Conservation (phyloP, 2,329 filamentous ascomycete genomes). For the Aspergillus calidoustus region DNA sequence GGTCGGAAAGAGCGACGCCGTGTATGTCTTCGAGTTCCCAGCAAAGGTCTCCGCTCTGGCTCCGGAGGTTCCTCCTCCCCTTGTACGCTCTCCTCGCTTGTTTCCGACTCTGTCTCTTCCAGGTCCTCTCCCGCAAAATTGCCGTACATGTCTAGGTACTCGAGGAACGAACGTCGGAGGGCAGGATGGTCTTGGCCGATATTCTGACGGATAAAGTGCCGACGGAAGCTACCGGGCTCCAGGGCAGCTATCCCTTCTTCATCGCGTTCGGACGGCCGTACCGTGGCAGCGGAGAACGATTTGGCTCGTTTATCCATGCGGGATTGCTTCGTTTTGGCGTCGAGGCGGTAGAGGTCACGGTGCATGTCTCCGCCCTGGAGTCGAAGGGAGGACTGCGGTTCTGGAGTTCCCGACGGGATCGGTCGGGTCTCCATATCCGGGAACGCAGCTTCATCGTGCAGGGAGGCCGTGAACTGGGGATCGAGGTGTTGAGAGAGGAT, state of each 20-base stretch:
- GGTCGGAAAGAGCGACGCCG: conserved; percentile 54
- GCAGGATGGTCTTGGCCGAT: conserved; percentile 28
- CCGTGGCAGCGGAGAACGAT: conserved; percentile 65
- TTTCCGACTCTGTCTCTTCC: conserved; percentile 57
- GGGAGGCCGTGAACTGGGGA: conserved; percentile 28
- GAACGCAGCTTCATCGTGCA: conserved; percentile 19
- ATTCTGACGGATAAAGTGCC: conserved; percentile 53
- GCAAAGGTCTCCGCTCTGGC: conserved; percentile 63
- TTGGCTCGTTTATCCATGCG: conserved; percentile 62
- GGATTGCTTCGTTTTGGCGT: conserved; percentile 54
- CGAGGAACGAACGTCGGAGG: conserved; percentile 60
- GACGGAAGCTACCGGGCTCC: conserved; percentile 59
- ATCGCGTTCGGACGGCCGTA: conserved; percentile 28
- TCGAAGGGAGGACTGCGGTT: conserved; percentile 67
- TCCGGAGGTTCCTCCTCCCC: conserved; percentile 53
- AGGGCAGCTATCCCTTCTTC: conserved; percentile 50
- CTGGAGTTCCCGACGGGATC: conserved; percentile 18
- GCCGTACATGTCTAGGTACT: conserved; percentile 76
- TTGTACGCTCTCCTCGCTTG: conserved; percentile 57
- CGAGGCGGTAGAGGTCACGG: conserved; percentile 76
- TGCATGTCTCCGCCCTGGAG: conserved; percentile 80
- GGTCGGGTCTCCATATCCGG: conserved; percentile 7
- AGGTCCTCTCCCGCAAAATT: conserved; percentile 76
- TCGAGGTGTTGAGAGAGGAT: conserved; percentile 29
- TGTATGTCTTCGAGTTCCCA: conserved; percentile 59